phyloP scores from a whole-genome alignment of 495 filamentous ascomycete species.

The Trichoderma asperelloides region DNA sequence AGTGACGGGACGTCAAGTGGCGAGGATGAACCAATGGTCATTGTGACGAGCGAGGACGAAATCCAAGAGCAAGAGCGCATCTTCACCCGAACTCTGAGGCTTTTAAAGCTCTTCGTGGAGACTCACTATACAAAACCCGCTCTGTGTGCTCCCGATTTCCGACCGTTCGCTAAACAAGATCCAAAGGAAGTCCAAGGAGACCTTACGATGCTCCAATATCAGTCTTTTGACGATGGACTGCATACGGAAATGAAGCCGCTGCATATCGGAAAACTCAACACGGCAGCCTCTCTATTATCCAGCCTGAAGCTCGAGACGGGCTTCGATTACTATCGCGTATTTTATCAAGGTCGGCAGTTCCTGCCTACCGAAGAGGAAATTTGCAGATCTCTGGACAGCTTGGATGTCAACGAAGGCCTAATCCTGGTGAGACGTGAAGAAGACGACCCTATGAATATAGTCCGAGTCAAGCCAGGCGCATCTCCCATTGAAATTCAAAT shows the following conservation, averaged over 20 bases:
- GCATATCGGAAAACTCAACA: conserved; percentile 60
- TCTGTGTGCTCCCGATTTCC: conserved; percentile 40
- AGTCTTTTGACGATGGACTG: conserved; percentile 54
- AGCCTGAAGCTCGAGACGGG: conserved; percentile 57
- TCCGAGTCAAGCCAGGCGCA: conserved; percentile 29
- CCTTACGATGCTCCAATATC: conserved; percentile 58
- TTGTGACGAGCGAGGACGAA: conserved; percentile 34
- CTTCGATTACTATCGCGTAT: conserved; percentile 57
- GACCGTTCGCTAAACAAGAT: conserved; percentile 29
- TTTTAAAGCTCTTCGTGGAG: conserved; percentile 38
- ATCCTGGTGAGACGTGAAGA: conserved; percentile 46
- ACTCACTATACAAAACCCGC: conserved; percentile 37
- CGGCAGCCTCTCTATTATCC: conserved; percentile 54
- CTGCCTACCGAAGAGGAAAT: conserved; percentile 40
- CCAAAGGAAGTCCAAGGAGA: conserved; percentile 44
- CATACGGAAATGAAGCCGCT: conserved; percentile 48
- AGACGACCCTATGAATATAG: conserved; percentile 22
- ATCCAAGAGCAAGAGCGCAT: conserved; percentile 45
- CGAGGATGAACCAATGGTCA: conserved; percentile 43
- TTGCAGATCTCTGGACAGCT: conserved; percentile 46
- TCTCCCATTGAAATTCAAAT: conserved; percentile 63
- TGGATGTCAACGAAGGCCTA: conserved; percentile 50
- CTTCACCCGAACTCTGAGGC: conserved; percentile 56
- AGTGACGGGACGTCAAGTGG: conserved; percentile 30
- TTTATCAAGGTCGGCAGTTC: conserved; percentile 38